A percentile compares a stretch with the other conserved stretches of the same genome.
These are phyloP conservation scores for Calonectria pteridis DNA, from an alignment of 2,329 filamentous ascomycete species.

Conservation along the genomic window DNA sequence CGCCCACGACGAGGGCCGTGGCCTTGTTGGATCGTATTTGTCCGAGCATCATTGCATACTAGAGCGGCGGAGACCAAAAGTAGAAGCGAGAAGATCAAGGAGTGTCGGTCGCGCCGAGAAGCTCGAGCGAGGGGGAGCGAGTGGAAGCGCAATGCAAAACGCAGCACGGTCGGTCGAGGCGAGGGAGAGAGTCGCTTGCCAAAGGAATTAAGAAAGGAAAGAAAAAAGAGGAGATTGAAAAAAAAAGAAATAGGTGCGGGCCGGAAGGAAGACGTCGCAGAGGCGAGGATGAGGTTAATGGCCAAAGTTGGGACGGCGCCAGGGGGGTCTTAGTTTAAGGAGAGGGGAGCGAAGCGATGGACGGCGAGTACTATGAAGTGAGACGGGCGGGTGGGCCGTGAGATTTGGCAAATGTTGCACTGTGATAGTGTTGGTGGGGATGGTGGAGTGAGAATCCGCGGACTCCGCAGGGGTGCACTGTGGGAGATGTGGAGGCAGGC, in stretches of 20 bases:
- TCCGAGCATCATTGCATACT: slow-evolving; percentile 49
- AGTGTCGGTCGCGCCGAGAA: not conserved
- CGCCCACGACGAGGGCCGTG: slow-evolving; percentile 45
- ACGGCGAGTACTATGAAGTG: not conserved
- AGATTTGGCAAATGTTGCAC: not conserved
- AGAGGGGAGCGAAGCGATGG: slow-evolving; percentile 15
- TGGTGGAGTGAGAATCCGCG: slow-evolving; percentile 12
- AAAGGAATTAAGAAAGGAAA: slow-evolving; percentile 21
- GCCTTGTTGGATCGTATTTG: slow-evolving; percentile 48
- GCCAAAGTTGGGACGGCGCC: slow-evolving; percentile 10
- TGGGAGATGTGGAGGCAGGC: slow-evolving; percentile 24
- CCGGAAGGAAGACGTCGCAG: slow-evolving; percentile 10
- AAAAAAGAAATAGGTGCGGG: slow-evolving; percentile 36
- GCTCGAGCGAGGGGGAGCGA: slow-evolving; percentile 9
- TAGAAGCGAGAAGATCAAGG: not conserved
- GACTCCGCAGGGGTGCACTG: slow-evolving; percentile 2
- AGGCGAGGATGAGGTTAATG: slow-evolving; percentile 31
- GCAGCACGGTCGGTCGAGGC: slow-evolving; percentile 30
- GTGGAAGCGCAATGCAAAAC: slow-evolving; percentile 31
- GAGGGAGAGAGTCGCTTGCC: slow-evolving; percentile 27
- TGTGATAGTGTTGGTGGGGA: slow-evolving; percentile 13
- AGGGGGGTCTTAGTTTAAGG: slow-evolving; percentile 18
- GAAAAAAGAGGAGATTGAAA: slow-evolving; percentile 22
- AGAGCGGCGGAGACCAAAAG: slow-evolving; percentile 12
- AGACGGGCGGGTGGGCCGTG: slow-evolving; percentile 7